Evolutionary conservation across 805 yeast genomes (phyloP).

Genomic region (Suhomyces emberorum): DNA sequence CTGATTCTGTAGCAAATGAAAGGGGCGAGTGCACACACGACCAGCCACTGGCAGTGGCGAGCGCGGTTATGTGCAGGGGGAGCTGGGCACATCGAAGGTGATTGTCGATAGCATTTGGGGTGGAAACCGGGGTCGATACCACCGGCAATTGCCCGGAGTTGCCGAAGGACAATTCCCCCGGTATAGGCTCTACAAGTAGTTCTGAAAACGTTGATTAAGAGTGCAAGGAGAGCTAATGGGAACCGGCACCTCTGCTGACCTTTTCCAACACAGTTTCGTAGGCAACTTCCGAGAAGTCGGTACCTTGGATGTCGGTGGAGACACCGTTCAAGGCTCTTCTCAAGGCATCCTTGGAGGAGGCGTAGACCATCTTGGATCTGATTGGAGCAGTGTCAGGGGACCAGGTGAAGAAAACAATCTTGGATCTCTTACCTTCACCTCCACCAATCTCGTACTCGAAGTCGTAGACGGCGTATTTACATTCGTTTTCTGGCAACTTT

Average conservation of each 20-base stretch:
- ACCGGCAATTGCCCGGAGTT: too few species aligned
- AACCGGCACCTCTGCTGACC: slow-evolving; percentile 75
- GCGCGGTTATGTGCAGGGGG: too few species aligned
- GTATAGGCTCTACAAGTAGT: too few species aligned
- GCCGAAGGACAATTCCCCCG: too few species aligned
- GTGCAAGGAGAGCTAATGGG: slow-evolving; percentile 27
- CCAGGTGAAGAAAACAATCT: slow-evolving; percentile 77
- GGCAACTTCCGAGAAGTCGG: slow-evolving; percentile 95
- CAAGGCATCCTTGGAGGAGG: slow-evolving; percentile 95
- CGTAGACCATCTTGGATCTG: slow-evolving; percentile 96
- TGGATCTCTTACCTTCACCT: slow-evolving; percentile 92
- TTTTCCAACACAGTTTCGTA: slow-evolving; percentile 88
- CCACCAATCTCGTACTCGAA: slow-evolving; percentile 88
- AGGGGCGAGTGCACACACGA: too few species aligned
- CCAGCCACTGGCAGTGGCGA: too few species aligned
- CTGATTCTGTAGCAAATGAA: too few species aligned
- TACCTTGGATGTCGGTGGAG: slow-evolving; percentile 93
- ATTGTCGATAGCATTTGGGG: too few species aligned
- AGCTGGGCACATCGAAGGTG: too few species aligned
- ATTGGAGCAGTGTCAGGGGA: slow-evolving; percentile 97
- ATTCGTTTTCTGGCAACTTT: slow-evolving; percentile 91
- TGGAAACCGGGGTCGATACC: too few species aligned
- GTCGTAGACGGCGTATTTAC: slow-evolving; percentile 95
- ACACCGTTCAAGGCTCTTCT: slow-evolving; percentile 97
- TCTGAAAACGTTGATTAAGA: too few species aligned